Evolutionary conservation across 1,284 basidiomycete genomes (phyloP), one percentile per base, ranked within the genome.

Genomic region (Apiotrichum veenhuisii): DNA sequence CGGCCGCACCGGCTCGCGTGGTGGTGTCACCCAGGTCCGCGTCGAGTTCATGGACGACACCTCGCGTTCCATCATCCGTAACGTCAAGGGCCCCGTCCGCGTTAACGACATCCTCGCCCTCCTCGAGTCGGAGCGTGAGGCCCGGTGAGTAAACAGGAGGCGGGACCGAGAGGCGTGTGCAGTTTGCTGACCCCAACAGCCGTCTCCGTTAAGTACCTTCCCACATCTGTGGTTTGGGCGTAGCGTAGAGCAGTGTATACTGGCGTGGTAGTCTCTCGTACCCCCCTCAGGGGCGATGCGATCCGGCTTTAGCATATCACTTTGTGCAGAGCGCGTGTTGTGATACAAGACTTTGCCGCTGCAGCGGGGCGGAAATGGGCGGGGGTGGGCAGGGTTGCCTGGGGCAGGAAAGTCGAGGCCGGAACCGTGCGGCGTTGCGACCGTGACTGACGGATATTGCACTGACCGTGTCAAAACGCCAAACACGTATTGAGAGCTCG

Each of bases 11-110:
- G 96, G 96, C 67, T 98, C 95, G 73, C 91, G 96, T 79, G 96
- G 96, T 82, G 94, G 94, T 84, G 94, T 99, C 72, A 98, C 93
- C 67, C 96, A 98, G 84, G 94, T 98, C 79, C 92, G 95, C 69
- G 96, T 99, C 70, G 95, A 98, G 80, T 98, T 99, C 84, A 88
- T 98, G 89, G 95, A 98, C 80, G 95, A 98, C 79, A 86, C 88
- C 54, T 86, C 86, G 70, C 90, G 96, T 72, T 88, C 89, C 66
- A 96, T 99, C 80, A 96, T 98, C 81, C 91, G 95, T 69, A 98
- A 98, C 83, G 96, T 98, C 73, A 98, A 98, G 83, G 96, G 96
- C 26, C 94, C 95, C 65, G 94, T 98, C 67, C 84, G 91, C 69
- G 89, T 92, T 80, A 86, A 94, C 79, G 96, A 99, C 80, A 98